Conservation (phyloP, 2,329 filamentous ascomycete genomes). For the Stemphylium lycopersici region DNA sequence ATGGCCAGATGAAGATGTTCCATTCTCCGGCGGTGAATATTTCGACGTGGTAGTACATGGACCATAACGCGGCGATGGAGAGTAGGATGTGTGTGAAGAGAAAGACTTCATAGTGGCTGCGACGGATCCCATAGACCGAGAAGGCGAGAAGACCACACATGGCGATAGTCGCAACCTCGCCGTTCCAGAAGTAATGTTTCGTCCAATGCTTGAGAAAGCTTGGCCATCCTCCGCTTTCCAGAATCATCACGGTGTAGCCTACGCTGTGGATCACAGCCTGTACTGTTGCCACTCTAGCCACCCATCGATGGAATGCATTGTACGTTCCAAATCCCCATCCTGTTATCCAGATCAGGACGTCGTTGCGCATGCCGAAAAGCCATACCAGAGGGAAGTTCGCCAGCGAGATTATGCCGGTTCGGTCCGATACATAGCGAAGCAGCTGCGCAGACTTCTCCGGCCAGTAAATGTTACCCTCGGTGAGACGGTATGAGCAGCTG, state of each 20-base stretch:
- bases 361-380: constrained; percentile 72
- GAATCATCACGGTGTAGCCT: constrained; percentile 60
- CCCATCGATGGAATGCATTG: constrained; percentile 71
- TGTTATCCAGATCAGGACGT: constrained; percentile 68
- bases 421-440: constrained; percentile 65
- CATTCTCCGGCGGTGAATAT: constrained; percentile 58
- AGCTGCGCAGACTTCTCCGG: constrained; percentile 47
- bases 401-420: constrained; percentile 68
- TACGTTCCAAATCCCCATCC: constrained; percentile 72
- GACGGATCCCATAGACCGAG: constrained; percentile 60
- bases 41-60: constrained; percentile 61
- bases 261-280: constrained; percentile 69
- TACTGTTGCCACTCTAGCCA: constrained; percentile 66
- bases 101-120: constrained; percentile 54
- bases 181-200: constrained; percentile 59
- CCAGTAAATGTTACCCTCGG: constrained; percentile 56
- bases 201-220: constrained; percentile 47
- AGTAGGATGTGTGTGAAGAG: constrained; percentile 54
- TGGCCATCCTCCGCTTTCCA: constrained; percentile 48
- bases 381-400: constrained; percentile 69
- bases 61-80: constrained; percentile 53
- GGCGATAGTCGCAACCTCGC: constrained; percentile 51
- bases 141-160: constrained; percentile 56
- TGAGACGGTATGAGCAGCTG: constrained; percentile 53
- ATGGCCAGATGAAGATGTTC: constrained; percentile 59